Evolutionary conservation across 163 green algal species (phyloP), one percentile per base, ranked within the genome.

Genomic region (Prototheca wickerhamii): DNA sequence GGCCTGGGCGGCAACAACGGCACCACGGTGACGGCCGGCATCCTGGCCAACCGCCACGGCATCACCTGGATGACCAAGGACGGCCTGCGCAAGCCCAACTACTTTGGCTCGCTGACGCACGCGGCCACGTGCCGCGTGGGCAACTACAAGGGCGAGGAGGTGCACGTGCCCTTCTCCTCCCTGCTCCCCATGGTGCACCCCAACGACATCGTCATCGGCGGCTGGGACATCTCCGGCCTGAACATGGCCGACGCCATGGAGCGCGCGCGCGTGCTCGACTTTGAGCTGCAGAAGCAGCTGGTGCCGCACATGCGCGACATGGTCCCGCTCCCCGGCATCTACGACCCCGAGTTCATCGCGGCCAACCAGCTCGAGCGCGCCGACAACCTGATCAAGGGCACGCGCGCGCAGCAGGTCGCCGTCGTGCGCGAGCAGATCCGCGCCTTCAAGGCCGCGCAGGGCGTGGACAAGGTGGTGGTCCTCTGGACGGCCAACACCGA

Each of bases 401-500:
- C 42, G 63, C 93, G 91, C 74, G 33, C 78, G 54, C 79, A 98
- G 78, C 93, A 97, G 80, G 61, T 98, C 60, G 82, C 90, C 64
- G 61, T 79, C 15, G 70, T 98, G 18, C 83, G 89, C 18, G 62
- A 76, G 57, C 80, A 98, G 43, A 96, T 96, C 68, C 82, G 87
- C 32, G 69, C 84, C 20, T 99, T 98, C 83, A 96, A 96, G 81
- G 65, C 79, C 46, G 59, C 65, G 23, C 86, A 76, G 42, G 72
- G 65, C 4, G 65, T 96, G 35, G 84, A 92, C 61, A 80, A 80
- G 44, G 64, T 94, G 21, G 83, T 99, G 3, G 82, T 99, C 12
- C 82, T 99, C 58, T 99, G 93, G 93, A 98, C 93, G 8, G 93
- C 93, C 61, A 99, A 99, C 84, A 99, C 93, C 0, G 93, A 99